Evolutionary conservation across 2,329 filamentous ascomycete species (phyloP), one percentile per base, ranked within the genome.

Genomic region (Stachybotrys echinatus): DNA sequence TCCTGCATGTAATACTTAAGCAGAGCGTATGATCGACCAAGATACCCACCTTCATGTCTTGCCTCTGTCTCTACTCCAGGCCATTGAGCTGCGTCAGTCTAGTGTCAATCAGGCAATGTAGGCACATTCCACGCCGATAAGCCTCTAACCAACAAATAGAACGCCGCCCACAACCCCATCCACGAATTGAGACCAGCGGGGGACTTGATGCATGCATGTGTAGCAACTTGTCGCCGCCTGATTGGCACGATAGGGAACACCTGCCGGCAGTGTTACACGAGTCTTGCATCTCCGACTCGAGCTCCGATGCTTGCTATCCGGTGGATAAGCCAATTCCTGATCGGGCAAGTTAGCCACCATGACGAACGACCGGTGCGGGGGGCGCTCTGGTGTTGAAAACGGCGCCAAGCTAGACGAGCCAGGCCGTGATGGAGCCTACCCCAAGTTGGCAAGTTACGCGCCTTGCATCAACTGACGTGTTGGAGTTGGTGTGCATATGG

Each of bases 261-360:
- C 27, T 34, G 14, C 27, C 10, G 27, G 27, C 5, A 34, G 27
- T n/a, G n/a, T n/a, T n/a, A n/a, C n/a, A n/a, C n/a, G n/a, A n/a
- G n/a, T n/a, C n/a, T n/a, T n/a, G n/a, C 27, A 5, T 8, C 27
- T 34, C 5, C 10, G 3, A 34, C 14, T 34, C 5, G 27, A 5
- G 14, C 27, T n/a, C n/a, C n/a, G n/a, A n/a, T n/a, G n/a, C n/a
- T n/a, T n/a, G n/a, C n/a, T n/a, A n/a, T n/a, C n/a, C n/a, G n/a
- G n/a, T n/a, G 10, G 27, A 34, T 34, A 34, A 34, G 27, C 27
- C 38, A n/a, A 40, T 40, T 17, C 50, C 31, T 23, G 20, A 46
- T 60, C 5, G 8, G 56, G 60, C 44, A 62, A 61, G 23, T 51
- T 62, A 62, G 46, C 58, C 60, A 61, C 59, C 49, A 53, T 55